Conservation (phyloP, 345 rosid genomes). For the Euphorbia tirucalli region DNA sequence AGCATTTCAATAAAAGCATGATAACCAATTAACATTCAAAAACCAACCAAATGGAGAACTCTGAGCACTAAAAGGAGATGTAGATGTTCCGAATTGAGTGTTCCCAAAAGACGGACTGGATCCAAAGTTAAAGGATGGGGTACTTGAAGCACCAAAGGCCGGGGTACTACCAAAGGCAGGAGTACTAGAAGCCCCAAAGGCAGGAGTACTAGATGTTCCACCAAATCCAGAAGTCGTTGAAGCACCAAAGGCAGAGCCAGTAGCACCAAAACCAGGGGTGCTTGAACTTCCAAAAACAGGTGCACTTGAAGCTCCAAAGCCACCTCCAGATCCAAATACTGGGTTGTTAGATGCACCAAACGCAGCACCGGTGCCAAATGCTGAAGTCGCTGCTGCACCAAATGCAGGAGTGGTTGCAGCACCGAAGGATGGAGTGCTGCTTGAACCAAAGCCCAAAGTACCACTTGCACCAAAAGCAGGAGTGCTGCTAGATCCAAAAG, state of each 20-base stretch:
- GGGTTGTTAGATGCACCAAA: constrained; percentile 23
- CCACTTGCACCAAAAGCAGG: constrained; percentile 57
- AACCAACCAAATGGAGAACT: constrained; percentile 62
- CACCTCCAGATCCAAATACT: constrained; percentile 46
- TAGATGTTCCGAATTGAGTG: constrained; percentile 56
- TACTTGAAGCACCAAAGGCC: constrained; percentile 32
- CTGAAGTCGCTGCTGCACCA: constrained; percentile 48
- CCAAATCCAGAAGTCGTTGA: constrained; percentile 34
- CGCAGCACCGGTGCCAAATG: constrained; percentile 44
- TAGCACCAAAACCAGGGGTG: constrained; percentile 42
- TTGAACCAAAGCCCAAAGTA: constrained; percentile 45
- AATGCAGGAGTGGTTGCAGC: constrained; percentile 41
- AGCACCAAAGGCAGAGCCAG: constrained; percentile 30
- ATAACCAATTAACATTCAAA: neutral
- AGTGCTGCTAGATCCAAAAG: constrained; percentile 48
- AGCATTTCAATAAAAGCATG: neutral
- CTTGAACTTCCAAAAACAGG: constrained; percentile 44
- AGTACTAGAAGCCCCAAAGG: constrained; percentile 44
- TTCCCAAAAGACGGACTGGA: constrained; percentile 73
- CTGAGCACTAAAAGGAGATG: constrained; percentile 70
- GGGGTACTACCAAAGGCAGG: constrained; percentile 34
- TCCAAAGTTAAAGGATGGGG: constrained; percentile 45
- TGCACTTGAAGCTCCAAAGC: constrained; percentile 12
- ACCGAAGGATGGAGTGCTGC: constrained; percentile 51
- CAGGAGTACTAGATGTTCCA: constrained; percentile 27